These are phyloP conservation scores for Hemileccinum impolitum DNA, from an alignment of 768 basidiomycete genomes.

Conservation along the genomic window DNA sequence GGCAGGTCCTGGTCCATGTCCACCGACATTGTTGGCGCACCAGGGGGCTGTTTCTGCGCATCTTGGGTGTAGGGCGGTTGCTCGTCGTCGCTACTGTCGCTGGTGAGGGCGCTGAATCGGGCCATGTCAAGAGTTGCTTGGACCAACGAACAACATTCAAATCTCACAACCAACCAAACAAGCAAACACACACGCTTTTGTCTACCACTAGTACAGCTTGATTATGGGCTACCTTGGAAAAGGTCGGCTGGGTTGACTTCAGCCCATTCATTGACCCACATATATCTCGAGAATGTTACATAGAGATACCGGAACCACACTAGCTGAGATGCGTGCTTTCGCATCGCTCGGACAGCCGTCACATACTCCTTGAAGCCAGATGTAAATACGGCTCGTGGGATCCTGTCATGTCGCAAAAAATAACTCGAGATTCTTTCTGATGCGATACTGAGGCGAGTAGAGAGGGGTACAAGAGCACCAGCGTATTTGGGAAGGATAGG, in stretches of 20 bases:
- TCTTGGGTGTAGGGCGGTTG: slow-evolving; percentile 33
- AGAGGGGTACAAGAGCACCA: slow-evolving; percentile 48
- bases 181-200: slow-evolving; percentile 17
- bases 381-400: slow-evolving; percentile 41
- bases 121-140: slow-evolving; percentile 43
- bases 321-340: slow-evolving; percentile 68
- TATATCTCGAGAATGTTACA: slow-evolving; percentile 74
- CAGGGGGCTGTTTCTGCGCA: slow-evolving; percentile 12
- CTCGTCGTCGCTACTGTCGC: slow-evolving; percentile 55
- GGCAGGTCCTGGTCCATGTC: slow-evolving; percentile 33
- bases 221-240: not conserved
- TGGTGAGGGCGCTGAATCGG: slow-evolving; percentile 63
- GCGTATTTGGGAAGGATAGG: slow-evolving; percentile 59
- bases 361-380: slow-evolving; percentile 55
- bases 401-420: slow-evolving; percentile 1
- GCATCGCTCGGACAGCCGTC: slow-evolving; percentile 64
- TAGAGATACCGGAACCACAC: slow-evolving; percentile 91
- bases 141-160: slow-evolving; percentile 20
- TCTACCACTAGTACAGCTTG: not conserved
- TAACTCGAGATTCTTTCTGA: slow-evolving; percentile 5
- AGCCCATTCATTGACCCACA: slow-evolving; percentile 90
- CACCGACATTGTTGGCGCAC: slow-evolving; percentile 20
- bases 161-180: slow-evolving; percentile 28
- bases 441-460: slow-evolving; percentile 46
- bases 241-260: slow-evolving; percentile 35